These are phyloP conservation scores for Hymenochaete sp. DNA, from an alignment of 1,284 basidiomycete genomes.

Conservation along the genomic window DNA sequence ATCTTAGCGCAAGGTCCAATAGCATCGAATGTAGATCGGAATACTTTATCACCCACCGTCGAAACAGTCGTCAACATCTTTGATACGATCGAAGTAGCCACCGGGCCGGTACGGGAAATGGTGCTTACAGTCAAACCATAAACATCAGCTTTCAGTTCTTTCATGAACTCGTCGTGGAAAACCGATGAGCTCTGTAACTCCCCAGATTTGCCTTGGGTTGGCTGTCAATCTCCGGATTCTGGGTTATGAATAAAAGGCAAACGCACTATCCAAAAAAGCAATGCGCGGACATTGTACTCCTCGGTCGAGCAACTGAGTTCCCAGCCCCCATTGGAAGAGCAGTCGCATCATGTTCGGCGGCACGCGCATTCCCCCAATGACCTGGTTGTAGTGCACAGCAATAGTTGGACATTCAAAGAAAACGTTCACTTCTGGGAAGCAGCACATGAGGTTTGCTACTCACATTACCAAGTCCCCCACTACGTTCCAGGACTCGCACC, in stretches of 20 bases:
- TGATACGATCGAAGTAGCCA: not conserved
- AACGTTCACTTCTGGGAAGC: conserved; percentile 15
- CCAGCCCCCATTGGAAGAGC: conserved; percentile 25
- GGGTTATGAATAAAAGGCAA: not conserved
- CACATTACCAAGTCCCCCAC: conserved; percentile 29
- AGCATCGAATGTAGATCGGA: conserved; percentile 39
- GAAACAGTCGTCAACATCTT: too few relatives aligned
- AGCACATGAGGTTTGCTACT: not conserved
- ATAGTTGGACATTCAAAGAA: not conserved
- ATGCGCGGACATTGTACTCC: conserved; percentile 5
- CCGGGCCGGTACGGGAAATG: not conserved
- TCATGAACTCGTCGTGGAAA: conserved; percentile 15
- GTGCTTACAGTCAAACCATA: conserved; percentile 11
- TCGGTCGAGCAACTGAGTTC: conserved; percentile 20
- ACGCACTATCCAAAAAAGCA: conserved; percentile 3
- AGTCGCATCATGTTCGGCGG: conserved; percentile 25
- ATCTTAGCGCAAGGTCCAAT: conserved; percentile 35
- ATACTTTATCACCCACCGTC: conserved; percentile 27
- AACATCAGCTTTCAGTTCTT: conserved; percentile 13
- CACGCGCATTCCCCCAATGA: conserved; percentile 27
- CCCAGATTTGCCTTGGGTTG: conserved; percentile 5
- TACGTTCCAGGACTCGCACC: conserved; percentile 43
- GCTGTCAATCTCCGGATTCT: not conserved
- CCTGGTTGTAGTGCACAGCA: too few relatives aligned
- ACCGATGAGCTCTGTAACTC: conserved; percentile 4